Evolutionary conservation across 2,329 filamentous ascomycete species (phyloP).

Genomic region (Aspergillus aculeatus): DNA sequence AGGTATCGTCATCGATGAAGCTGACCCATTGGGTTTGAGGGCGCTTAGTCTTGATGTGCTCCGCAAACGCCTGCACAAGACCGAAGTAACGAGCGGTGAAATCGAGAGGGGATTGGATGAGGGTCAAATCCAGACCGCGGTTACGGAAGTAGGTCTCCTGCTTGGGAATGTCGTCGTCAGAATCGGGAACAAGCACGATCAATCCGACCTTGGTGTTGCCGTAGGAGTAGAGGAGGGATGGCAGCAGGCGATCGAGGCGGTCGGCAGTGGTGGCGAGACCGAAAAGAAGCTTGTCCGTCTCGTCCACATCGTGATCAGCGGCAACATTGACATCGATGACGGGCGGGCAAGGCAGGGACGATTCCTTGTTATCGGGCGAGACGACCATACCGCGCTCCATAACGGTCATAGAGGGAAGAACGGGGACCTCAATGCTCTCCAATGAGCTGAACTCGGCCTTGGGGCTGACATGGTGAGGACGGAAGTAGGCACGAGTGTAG

Average conservation of each 20-base stretch:
- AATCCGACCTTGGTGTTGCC: constrained; percentile 42
- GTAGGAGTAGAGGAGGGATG: constrained; percentile 44
- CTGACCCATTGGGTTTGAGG: constrained; percentile 44
- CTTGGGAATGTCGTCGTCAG: constrained; percentile 39
- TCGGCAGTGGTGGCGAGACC: constrained; percentile 46
- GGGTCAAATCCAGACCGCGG: constrained; percentile 41
- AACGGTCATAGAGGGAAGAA: constrained; percentile 39
- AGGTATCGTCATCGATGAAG: constrained; percentile 47
- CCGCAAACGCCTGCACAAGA: constrained; percentile 41
- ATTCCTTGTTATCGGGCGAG: constrained; percentile 32
- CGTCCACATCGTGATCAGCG: constrained; percentile 39
- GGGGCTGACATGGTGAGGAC: constrained; percentile 36
- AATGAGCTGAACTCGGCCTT: constrained; percentile 40
- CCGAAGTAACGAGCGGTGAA: constrained; percentile 47
- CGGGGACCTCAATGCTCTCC: constrained; percentile 38
- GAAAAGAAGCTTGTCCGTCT: constrained; percentile 43
- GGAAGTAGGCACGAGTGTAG: constrained; percentile 45
- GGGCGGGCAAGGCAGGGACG: constrained; percentile 38
- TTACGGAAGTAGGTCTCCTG: constrained; percentile 45
- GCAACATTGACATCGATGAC: constrained; percentile 44
- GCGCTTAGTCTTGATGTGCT: constrained; percentile 39
- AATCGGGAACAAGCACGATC: constrained; percentile 43
- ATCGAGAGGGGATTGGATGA: constrained; percentile 41
- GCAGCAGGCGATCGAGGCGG: constrained; percentile 41
- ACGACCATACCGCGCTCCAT: constrained; percentile 42